Base-by-base conservation (phyloP, 768 basidiomycete species). In the Naganishia vaughanmartiniae region DNA sequence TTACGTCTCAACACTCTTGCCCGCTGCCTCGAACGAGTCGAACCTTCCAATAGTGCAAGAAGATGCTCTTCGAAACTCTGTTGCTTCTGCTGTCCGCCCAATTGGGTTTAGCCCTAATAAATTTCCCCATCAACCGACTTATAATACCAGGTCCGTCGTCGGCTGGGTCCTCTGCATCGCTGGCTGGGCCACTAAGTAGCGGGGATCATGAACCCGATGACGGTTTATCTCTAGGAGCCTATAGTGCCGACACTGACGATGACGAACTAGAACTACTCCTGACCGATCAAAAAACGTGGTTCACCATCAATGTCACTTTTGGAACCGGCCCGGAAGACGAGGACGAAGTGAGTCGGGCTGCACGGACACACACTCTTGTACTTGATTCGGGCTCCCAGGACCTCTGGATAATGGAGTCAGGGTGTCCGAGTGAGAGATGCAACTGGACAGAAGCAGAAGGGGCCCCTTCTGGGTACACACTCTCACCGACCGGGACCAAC, bases 291-390 rank as follows among this genome's bases (percentile, higher is more conserved):
- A 42, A n/a, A 34, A 45, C 21, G 17, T 63, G 60, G 60, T 45
- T 63, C 28, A 63, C 60, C 24, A 42, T 63, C 39, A 26, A 63
- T 45, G 60, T 63, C 26, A 42, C 24, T 6, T 63, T 63, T 26
- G 60, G 60, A 11, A 28, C 7, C 11, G 48, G 48, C 24, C 48
- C 12, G 48, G 24, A 51, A 51, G 24, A 14, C 4, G 48, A 51
- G 24, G 48, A 26, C 48, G 48, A n/a, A 51, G 48, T n/a, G 6
- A 51, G 48, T 17, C 39, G 30, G 19, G 34, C 60, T 63, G 34
- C 15, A 31, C 39, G 24, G 26, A 26, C 42, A 11, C 39, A 45
- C 26, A 63, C 36, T 10, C 60, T 63, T 4, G n/a, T 63, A 28
- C 39, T 63, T 1, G 60, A 63, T 63, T 26, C 39, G 24, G 60